Evolutionary conservation across 805 yeast species (phyloP), one percentile per base, ranked within the genome.

Genomic region (Yarrowia sp.): DNA sequence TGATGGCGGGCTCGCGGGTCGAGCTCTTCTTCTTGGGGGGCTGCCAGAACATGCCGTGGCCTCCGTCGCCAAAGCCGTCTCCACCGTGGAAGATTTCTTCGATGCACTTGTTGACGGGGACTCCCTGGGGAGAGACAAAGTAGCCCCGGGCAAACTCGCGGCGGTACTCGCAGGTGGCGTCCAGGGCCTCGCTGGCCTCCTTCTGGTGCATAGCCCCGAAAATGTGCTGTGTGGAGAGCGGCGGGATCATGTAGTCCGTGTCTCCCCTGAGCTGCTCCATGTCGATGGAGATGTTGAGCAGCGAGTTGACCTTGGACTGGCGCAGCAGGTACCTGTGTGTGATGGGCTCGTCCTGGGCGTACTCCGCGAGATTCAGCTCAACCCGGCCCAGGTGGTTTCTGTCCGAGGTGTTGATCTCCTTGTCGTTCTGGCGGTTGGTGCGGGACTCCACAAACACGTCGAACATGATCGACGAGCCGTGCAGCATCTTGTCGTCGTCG

Each of bases 231-330:
- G 70, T 65, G 5, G 75, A 69, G 33, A 74, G 59, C 62, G 78
- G 65, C 65, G 77, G 77, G 77, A 65, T 76, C 68, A 75, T 61
- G 70, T 78, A 65, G 75, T 83, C 68, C 63, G 74, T 61, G 66
- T 78, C 68, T n/a, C 82, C 82, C 66, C 78, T 73, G 32, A 75
- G 66, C 44, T 77, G 69, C 41, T 76, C 78, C 66, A 88, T 72
- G 5, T 77, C 76, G n/a, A 88, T 75, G 1, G 85, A 79, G 41
- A 90, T 67, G 55, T 81, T 85, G 38, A 87, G 72, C n/a, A 90
- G 87, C 2, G 96, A 86, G 71, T 93, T 93, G 18, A 93, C 84
- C 66, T 90, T 89, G 1, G 96, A 87, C 25, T 89, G 81, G 68
- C 86, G 86, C 35, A 93, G 76, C 44, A 93, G 74, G 67, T 87